Base-by-base conservation (phyloP, 2,329 filamentous ascomycete species). In the Phoma sp. region DNA sequence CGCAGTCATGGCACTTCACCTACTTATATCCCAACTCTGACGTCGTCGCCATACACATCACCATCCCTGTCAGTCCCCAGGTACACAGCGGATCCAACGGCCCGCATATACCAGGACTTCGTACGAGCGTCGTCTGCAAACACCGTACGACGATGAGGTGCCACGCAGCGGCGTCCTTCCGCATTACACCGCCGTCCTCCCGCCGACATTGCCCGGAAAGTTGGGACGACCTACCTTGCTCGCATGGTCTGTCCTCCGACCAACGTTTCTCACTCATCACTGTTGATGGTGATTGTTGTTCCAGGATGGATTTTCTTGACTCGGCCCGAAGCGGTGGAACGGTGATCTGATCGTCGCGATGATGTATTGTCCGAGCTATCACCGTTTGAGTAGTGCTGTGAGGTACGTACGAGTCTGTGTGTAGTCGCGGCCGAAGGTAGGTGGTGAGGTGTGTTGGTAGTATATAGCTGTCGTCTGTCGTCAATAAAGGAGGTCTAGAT, bases 281-380 rank as follows among this genome's bases (percentile, higher is more conserved):
- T 17, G 17, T 12, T 47, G 12, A 32, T 25, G 5, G 10, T 29
- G 6, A 4, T 6, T 12, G 33, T 8, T 29, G 33, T 38, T 38
- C 4, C 4, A 31, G 37, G 17, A n/a, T 48, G 15, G 29, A 55
- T 25, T 24, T 55, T 50, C 41, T 24, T 4, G 6, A 39, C 37
- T 51, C 53, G 53, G 53, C 41, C 47, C 53, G 53, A 51, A 47
- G 47, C 53, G 41, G 41, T 51, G 12, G 3, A 12, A 29, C 25
- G 37, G 12, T 41, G 53, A 47, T 56, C 48, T 37, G 53, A 51
- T 56, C 48, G 53, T 25, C 53, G 19, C 12, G 24, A 51, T 51
- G 52, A 56, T 56, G 53, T 51, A 51, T 47, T 56, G 19, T 56
- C 53, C 53, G 47, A 56, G 47, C 43, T 36, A 56, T 51, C 37